Conservation (phyloP, 805 yeast species). For the Kodamaea nitidulidarum region DNA sequence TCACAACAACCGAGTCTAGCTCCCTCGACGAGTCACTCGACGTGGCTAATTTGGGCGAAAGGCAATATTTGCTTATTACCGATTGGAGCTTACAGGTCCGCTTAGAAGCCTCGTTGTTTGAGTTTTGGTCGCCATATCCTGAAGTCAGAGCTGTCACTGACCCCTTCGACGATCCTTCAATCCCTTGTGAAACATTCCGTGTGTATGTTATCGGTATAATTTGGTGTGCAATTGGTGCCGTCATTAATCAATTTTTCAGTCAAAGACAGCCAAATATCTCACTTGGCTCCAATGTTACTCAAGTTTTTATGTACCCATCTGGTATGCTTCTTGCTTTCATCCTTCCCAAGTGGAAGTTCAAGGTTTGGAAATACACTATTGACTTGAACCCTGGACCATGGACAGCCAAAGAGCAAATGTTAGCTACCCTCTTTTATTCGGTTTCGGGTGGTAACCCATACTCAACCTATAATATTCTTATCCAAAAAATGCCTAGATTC, state of each 20-base stretch:
- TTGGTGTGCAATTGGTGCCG: constrained; percentile 52
- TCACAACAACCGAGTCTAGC: background rate
- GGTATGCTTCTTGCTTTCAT: constrained; percentile 32
- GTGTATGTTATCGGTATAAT: constrained; percentile 50
- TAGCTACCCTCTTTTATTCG: constrained; percentile 45
- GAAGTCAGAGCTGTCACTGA: constrained; percentile 39
- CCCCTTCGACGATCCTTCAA: constrained; percentile 47
- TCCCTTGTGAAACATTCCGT: constrained; percentile 50
- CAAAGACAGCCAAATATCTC: constrained; percentile 50
- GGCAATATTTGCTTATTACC: constrained; percentile 6
- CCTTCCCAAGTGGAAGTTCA: constrained; percentile 34
- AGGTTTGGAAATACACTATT: constrained; percentile 32
- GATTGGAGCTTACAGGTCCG: constrained; percentile 36
- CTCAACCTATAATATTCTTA: constrained; percentile 9
- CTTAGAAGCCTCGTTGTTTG: constrained; percentile 36
- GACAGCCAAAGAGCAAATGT: constrained; percentile 62
- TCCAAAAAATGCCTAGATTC: constrained; percentile 15
- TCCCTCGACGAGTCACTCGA: background rate
- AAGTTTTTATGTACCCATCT: constrained; percentile 44
- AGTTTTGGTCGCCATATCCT: constrained; percentile 40
- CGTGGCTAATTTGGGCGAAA: background rate
- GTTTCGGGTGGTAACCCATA: constrained; percentile 28
- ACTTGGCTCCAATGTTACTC: constrained; percentile 42
- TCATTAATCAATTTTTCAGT: constrained; percentile 52
- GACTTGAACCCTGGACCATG: constrained; percentile 61